These are phyloP conservation scores for Chalciporus sphaerocephalus DNA, from an alignment of 768 basidiomycete species.

Conservation along the genomic window DNA sequence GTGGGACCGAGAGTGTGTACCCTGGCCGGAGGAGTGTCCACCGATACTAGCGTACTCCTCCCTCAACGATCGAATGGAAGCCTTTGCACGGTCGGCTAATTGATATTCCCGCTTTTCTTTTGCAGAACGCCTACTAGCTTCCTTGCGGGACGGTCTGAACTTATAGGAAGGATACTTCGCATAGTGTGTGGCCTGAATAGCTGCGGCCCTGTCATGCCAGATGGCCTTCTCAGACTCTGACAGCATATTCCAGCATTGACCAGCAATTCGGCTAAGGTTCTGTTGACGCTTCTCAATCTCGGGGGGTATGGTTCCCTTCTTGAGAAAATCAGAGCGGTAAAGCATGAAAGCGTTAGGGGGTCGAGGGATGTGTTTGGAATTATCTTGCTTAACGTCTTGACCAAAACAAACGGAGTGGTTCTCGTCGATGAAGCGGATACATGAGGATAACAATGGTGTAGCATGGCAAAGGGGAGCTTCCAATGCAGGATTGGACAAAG, in stretches of 20 bases:
- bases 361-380: slow-evolving; percentile 37
- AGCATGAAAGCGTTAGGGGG: slow-evolving; percentile 58
- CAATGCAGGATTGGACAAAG: neutral
- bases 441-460: slow-evolving; percentile 7
- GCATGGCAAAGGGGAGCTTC: neutral
- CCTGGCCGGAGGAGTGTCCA: slow-evolving; percentile 35
- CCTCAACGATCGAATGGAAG: slow-evolving; percentile 32
- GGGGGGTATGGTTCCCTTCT: slow-evolving; percentile 38
- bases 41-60: slow-evolving; percentile 32
- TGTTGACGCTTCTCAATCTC: slow-evolving; percentile 50
- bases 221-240: slow-evolving; percentile 29
- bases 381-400: neutral
- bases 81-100: slow-evolving; percentile 17
- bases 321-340: slow-evolving; percentile 50
- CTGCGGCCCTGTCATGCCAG: slow-evolving; percentile 35
- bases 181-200: slow-evolving; percentile 25
- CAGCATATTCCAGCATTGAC: slow-evolving; percentile 49
- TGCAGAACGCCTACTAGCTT: slow-evolving; percentile 4
- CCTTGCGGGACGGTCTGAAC: slow-evolving; percentile 26
- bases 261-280: slow-evolving; percentile 50
- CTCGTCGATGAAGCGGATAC: neutral
- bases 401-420: slow-evolving; percentile 3
- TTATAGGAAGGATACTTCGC: slow-evolving; percentile 28
- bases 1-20: slow-evolving; percentile 30
- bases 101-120: slow-evolving; percentile 29